Percentiles rank a stretch among this genome's conserved stretches.
Evolutionary conservation across 2,329 filamentous ascomycete genomes (phyloP).

Genomic region (Cladosporium sphaerospermum): DNA sequence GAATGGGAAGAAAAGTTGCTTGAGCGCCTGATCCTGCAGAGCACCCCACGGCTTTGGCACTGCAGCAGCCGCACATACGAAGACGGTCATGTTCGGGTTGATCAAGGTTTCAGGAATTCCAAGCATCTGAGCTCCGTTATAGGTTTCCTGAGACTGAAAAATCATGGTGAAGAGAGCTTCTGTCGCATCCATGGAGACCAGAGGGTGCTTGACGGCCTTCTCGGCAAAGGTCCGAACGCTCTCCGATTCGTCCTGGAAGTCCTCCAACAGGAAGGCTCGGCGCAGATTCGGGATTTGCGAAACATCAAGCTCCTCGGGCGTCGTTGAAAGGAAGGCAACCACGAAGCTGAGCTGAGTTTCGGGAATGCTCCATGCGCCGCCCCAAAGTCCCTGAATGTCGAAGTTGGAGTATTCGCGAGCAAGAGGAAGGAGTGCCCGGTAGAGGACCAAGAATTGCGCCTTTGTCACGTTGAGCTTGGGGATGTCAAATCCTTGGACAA

Average conservation of each 20-base stretch:
- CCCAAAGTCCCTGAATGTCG: conserved; percentile 86
- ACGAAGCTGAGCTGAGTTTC: conserved; percentile 93
- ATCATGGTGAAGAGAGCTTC: conserved; percentile 59
- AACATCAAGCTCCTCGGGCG: conserved; percentile 70
- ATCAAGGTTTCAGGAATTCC: conserved; percentile 56
- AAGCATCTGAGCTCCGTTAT: conserved; percentile 50
- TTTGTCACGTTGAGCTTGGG: conserved; percentile 68
- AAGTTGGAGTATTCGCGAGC: conserved; percentile 58
- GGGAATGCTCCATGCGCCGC: conserved; percentile 74
- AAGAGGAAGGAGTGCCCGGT: conserved; percentile 68
- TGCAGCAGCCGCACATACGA: conserved; percentile 70
- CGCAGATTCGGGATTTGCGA: conserved; percentile 77
- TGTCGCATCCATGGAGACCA: conserved; percentile 82
- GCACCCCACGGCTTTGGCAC: conserved; percentile 71
- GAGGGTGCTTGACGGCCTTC: conserved; percentile 71
- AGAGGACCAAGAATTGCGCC: conserved; percentile 73
- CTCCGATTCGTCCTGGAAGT: conserved; percentile 56
- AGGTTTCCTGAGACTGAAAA: conserved; percentile 52
- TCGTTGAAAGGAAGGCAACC: conserved; percentile 73
- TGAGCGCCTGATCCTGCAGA: conserved; percentile 68
- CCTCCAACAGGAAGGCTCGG: conserved; percentile 63
- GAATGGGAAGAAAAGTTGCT: conserved; percentile 75
- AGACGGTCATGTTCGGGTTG: conserved; percentile 69
- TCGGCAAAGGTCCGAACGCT: conserved; percentile 55
- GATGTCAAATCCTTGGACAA: conserved; percentile 75